Conservation (phyloP, 768 basidiomycete genomes). For the Kwoniella mangroviensis region DNA sequence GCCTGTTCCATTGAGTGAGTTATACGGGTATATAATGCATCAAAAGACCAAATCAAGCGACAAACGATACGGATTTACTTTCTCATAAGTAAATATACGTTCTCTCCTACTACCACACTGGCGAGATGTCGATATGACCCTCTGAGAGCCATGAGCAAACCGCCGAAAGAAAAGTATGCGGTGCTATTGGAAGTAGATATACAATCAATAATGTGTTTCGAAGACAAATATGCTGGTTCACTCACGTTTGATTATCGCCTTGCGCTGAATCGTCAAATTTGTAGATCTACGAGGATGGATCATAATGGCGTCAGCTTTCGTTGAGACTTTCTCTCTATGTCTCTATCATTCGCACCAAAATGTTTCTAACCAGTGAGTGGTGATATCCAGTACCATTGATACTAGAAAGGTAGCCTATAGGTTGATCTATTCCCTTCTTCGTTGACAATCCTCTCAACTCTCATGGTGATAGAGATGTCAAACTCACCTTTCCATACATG, state of each 20-base stretch:
- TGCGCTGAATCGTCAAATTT: constrained; percentile 84
- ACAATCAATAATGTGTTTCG: no score
- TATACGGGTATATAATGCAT: neutral
- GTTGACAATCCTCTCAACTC: neutral
- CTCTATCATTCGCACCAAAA: neutral
- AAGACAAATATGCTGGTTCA: constrained; percentile 29
- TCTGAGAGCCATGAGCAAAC: constrained; percentile 88
- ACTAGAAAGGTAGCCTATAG: neutral
- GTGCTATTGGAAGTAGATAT: constrained; percentile 64
- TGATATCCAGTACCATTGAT: no score
- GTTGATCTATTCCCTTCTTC: neutral
- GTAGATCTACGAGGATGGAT: constrained; percentile 73
- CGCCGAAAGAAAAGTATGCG: constrained; percentile 95
- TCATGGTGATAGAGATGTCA: no score
- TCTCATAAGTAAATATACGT: constrained; percentile 84
- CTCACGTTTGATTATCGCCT: constrained; percentile 78
- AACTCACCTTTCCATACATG: constrained; percentile 91
- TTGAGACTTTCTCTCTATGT: neutral
- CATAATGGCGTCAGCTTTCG: neutral
- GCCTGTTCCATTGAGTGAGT: no score
- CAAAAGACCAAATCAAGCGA: neutral
- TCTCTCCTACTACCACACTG: constrained; percentile 88
- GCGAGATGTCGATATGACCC: constrained; percentile 92
- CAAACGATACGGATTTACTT: constrained; percentile 31
- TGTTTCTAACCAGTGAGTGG: neutral